Base-by-base conservation (phyloP, 352 stramenopile species). In the Aphanomyces stellatus region DNA sequence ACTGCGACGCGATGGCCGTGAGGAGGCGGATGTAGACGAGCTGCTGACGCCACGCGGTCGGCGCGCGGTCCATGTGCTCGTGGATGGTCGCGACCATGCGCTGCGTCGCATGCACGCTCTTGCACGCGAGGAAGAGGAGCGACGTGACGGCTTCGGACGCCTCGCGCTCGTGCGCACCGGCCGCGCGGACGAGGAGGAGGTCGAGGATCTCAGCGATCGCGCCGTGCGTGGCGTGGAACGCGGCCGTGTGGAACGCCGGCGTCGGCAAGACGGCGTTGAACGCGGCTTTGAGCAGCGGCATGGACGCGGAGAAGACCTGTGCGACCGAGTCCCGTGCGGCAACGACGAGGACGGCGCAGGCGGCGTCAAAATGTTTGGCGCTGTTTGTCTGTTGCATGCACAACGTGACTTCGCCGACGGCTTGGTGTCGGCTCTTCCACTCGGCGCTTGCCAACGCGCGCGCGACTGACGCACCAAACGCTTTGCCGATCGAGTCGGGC, bases 51-150 rank as follows among this genome's bases (percentile, higher is more conserved):
- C 85, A 91, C 3, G 73, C n/a, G 6, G 37, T 66, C 7, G 62
- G 51, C 4, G 62, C 69, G 7, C 72, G 68, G 24, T 74, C 51
- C 70, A 90, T 85, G 35, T 81, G 77, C 7, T 74, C 62, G 0
- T 71, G 74, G 31, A 91, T 90, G 35, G 87, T 79, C 0, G 51
- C 27, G 1, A 81, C 87, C 40, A 91, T 69, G 42, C 79, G 82
- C 11, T 71, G 69, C 15, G 82, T 90, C 42, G 90, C 77, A 17
- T 91, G 80, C 11, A 67, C 62, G 40, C 85, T 93, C 65, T 93
- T 93, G 72, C 81, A 91, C 41, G 91, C 87, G 48, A 93, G 71
- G 42, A 90, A 93, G 0, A 93, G 71, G 24, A 93, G 63, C 25
- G 80, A 88, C 0, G 80, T 76, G 0, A 91, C 80, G 0, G 82